Conservation (phyloP, 805 yeast species). For the Candida mattraensis region DNA sequence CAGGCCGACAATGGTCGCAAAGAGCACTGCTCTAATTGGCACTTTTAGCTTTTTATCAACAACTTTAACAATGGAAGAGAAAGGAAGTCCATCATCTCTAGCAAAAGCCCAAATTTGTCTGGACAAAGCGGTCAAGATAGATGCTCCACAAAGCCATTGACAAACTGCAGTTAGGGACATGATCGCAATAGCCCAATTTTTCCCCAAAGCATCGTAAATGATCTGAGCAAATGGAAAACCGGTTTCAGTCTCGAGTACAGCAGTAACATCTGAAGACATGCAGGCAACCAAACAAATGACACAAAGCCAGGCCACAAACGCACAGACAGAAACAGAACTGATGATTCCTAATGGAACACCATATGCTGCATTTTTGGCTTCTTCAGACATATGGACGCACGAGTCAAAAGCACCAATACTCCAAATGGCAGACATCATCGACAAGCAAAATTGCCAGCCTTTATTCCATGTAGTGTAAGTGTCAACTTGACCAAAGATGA, state of each 20-base stretch:
- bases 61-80: conserved; percentile 51
- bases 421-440: conserved; percentile 67
- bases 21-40: conserved; percentile 62
- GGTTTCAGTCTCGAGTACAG: conserved; percentile 42
- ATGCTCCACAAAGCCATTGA: conserved; percentile 64
- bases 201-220: conserved; percentile 59
- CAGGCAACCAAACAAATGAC: conserved; percentile 56
- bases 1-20: conserved; percentile 49
- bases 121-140: conserved; percentile 60
- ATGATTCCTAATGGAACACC: conserved; percentile 67
- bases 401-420: conserved; percentile 73
- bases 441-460: conserved; percentile 52
- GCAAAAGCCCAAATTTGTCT: conserved; percentile 76
- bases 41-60: conserved; percentile 56
- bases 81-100: conserved; percentile 72
- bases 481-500: conserved; percentile 53
- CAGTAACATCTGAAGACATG: conserved; percentile 43
- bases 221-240: conserved; percentile 69
- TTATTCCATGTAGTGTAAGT: conserved; percentile 54
- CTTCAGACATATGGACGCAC: conserved; percentile 71
- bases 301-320: conserved; percentile 56
- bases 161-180: conserved; percentile 57
- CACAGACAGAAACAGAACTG: conserved; percentile 54
- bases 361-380: conserved; percentile 58
- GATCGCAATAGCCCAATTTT: conserved; percentile 60